Base-by-base conservation (phyloP, 768 basidiomycete species). In the Leucosporidium creatinivorum region DNA sequence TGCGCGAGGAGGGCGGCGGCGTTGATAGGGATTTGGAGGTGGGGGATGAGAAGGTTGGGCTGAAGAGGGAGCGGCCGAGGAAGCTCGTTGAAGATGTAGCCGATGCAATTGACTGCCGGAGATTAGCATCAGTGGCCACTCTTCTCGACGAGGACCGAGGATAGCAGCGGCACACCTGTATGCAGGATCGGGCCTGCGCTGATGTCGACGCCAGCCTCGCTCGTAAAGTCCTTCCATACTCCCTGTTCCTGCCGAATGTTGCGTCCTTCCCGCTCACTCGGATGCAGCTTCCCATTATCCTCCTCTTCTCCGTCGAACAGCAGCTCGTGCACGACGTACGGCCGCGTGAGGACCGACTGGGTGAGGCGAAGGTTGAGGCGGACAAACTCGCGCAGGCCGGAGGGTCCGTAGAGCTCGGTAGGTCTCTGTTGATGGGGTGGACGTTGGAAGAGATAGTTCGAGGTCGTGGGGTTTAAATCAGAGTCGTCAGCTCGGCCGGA, bases 311-410 rank as follows among this genome's bases (percentile, higher is more conserved):
- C 78, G 3, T 78, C 73, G 3, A 79, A 81, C 25, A 93, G 81
- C 1, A 93, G 83, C 75, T 93, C 91, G 75, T 93, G 89, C 1
- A 90, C 89, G 49, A 82, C 83, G 74, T 87, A 93, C 19, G 80
- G 83, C 56, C 86, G 84, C 1, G 82, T 80, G 4, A 85, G 84
- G 36, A 78, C 79, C 10, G 85, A 85, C 50, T 84, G 79, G 0
- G 91, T 90, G 79, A 89, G 83, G 62, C 81, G 82, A 73, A 92
- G 81, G 63, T 83, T 84, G 50, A 83, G 83, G 54, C 91, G 87
- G 30, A 93, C 79, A 77, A 92, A 88, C 25, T 80, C 78, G 33
- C 91, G 87, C 25, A 91, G 78, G 31, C 91, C 90, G 18, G 85
- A 83, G 0, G 89, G 91, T 0, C 91, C 90, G 75, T 86, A 92